phyloP scores from a whole-genome alignment of 257 asterid species.

The Henckelia pumila region DNA sequence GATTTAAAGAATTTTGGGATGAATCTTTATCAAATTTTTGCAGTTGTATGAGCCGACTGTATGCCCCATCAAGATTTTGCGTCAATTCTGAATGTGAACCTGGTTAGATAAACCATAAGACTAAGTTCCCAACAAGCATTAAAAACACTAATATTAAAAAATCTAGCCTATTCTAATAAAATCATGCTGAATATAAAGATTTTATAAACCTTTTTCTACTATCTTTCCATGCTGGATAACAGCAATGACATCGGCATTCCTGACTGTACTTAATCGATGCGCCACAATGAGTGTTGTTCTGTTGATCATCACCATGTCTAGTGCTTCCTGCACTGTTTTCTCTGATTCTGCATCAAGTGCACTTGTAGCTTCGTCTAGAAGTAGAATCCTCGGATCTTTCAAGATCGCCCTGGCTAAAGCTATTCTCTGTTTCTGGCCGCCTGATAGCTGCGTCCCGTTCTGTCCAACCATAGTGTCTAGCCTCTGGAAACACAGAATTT shows the following conservation, averaged over 20 bases:
- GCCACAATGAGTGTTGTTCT: slow-evolving; percentile 53
- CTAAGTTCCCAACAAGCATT: not conserved
- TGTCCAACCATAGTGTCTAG: slow-evolving; percentile 41
- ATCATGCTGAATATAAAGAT: not conserved
- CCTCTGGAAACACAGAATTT: slow-evolving; percentile 29
- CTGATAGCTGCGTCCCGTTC: slow-evolving; percentile 54
- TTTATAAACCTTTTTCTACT: slow-evolving; percentile 42
- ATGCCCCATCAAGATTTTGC: slow-evolving; percentile 43
- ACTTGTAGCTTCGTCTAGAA: slow-evolving; percentile 63
- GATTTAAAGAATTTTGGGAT: slow-evolving; percentile 11
- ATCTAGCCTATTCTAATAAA: no score
- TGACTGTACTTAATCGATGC: slow-evolving; percentile 51
- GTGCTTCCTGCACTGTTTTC: slow-evolving; percentile 47
- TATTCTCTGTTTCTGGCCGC: slow-evolving; percentile 63
- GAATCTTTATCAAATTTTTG: slow-evolving; percentile 32
- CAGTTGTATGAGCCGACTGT: slow-evolving; percentile 41
- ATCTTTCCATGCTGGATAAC: slow-evolving; percentile 46
- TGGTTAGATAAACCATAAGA: slow-evolving; percentile 15
- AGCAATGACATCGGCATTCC: slow-evolving; percentile 48
- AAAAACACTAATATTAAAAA: not conserved
- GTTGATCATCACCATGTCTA: slow-evolving; percentile 43
- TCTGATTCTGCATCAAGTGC: slow-evolving; percentile 60
- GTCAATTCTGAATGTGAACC: slow-evolving; percentile 51
- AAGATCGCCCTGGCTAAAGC: slow-evolving; percentile 62
- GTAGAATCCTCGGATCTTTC: slow-evolving; percentile 47